phyloP scores from a whole-genome alignment of 2,329 filamentous ascomycete species.

The Aspergillus sp. region DNA sequence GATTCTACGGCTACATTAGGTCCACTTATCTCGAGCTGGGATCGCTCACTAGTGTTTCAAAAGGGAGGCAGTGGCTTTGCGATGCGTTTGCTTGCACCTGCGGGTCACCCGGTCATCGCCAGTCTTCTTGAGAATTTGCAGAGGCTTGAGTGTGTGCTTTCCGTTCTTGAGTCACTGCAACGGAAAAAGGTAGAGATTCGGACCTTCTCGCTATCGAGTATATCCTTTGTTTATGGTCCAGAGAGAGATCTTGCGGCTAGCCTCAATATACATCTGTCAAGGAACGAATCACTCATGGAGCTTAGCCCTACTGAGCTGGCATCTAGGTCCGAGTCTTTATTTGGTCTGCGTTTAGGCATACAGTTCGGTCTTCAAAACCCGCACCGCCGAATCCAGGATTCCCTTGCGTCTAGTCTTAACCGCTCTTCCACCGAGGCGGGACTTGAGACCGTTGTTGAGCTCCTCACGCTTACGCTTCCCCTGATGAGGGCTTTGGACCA shows the following conservation, averaged over 20 bases:
- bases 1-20: slow-evolving; percentile 29
- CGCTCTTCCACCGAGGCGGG: slow-evolving; percentile 30
- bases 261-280: slow-evolving; percentile 34
- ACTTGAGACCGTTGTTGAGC: slow-evolving; percentile 32
- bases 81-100: slow-evolving; percentile 39
- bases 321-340: slow-evolving; percentile 28
- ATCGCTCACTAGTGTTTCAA: slow-evolving; percentile 37
- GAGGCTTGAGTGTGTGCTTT: slow-evolving; percentile 40
- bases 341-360: slow-evolving; percentile 33
- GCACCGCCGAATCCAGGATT: slow-evolving; percentile 43
- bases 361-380: slow-evolving; percentile 39
- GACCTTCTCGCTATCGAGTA: slow-evolving; percentile 37
- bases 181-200: slow-evolving; percentile 33
- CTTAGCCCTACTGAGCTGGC: slow-evolving; percentile 26
- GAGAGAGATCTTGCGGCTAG: slow-evolving; percentile 31
- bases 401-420: slow-evolving; percentile 42
- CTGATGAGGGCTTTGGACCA: slow-evolving; percentile 40
- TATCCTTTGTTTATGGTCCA: slow-evolving; percentile 39
- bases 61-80: slow-evolving; percentile 38
- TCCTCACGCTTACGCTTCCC: slow-evolving; percentile 40
- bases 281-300: slow-evolving; percentile 18
- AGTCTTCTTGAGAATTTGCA: slow-evolving; percentile 40
- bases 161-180: slow-evolving; percentile 37
- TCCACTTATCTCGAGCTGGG: slow-evolving; percentile 28
- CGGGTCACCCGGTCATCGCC: slow-evolving; percentile 39